Base-by-base conservation (phyloP, 768 basidiomycete genomes). In the Russula olivacea region DNA sequence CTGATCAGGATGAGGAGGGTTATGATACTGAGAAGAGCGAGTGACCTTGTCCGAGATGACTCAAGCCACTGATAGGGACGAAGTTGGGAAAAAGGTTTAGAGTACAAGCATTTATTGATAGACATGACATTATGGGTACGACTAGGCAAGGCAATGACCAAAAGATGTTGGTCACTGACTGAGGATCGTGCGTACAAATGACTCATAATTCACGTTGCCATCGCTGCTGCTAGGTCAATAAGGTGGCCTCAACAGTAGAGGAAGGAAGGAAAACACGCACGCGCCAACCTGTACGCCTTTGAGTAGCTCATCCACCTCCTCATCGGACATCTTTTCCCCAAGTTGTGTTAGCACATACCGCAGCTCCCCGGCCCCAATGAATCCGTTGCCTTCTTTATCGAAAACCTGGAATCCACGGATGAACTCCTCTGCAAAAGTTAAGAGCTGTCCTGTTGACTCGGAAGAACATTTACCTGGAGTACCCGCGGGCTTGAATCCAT, bases 351-450 rank as follows among this genome's bases (percentile, higher is more conserved):
- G 80, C 80, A 67, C 80, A 74, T 89, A 86, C 65, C 91, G 83
- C 66, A 96, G 79, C 75, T 97, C 93, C 53, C 93, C 93, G 19
- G 89, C 91, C 53, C 93, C 93, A 68, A 92, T 93, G 77, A 86
- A 90, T 1, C 93, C 93, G 69, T 93, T 93, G 34, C 91, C 91
- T 69, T 93, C 91, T 76, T 94, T 95, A 76, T 98, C 96, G 69
- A 99, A 98, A 12, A 98, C 96, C 70, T 98, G 95, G 83, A 99
- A 99, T 10, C 95, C 97, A 54, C 97, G 93, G 71, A 98, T 93
- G 78, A 99, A 99, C 72, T 99, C 97, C 81, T 98, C 96, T 96
- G 72, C 19, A 30, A 52, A 12, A 49, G 17, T 55, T 43, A 45
- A 57, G 41, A 3, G 3, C 40, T 1, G 15, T 58, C 25, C 8